Evolutionary conservation across 192 early-diverging fungal genomes (phyloP).

Genomic region (Dissophora ornata): DNA sequence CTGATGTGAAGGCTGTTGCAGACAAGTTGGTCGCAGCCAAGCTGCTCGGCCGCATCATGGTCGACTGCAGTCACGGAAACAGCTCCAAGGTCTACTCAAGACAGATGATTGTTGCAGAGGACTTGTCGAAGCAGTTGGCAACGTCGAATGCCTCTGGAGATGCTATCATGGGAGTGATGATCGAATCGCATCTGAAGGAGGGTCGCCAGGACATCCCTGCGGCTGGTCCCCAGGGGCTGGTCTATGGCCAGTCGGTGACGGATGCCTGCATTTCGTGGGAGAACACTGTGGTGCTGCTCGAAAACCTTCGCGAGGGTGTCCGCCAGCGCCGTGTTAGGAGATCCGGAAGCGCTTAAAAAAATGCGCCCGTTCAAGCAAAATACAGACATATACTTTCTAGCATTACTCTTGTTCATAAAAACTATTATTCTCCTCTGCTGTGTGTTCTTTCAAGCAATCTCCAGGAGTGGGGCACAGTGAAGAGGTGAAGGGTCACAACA

Average conservation of each 20-base stretch:
- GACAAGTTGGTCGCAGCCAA: constrained; percentile 70
- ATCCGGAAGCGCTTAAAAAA: constrained; percentile 30
- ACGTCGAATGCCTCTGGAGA: constrained; percentile 71
- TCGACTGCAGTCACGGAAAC: constrained; percentile 98
- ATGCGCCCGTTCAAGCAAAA: background rate
- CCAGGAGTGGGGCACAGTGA: no score
- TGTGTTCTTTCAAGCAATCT: no score
- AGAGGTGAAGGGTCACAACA: constrained; percentile 42
- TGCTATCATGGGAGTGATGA: constrained; percentile 94
- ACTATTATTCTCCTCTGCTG: no score
- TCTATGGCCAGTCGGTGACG: constrained; percentile 91
- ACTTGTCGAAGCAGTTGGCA: constrained; percentile 66
- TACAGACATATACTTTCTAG: no score
- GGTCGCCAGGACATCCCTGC: constrained; percentile 83
- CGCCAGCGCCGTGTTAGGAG: constrained; percentile 66
- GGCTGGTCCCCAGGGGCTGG: constrained; percentile 77
- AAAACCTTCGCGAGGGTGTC: constrained; percentile 79
- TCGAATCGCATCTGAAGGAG: constrained; percentile 92
- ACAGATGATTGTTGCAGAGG: constrained; percentile 84
- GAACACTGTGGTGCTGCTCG: constrained; percentile 82
- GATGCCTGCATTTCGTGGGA: constrained; percentile 96
- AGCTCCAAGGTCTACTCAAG: constrained; percentile 85
- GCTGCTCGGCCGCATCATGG: constrained; percentile 78
- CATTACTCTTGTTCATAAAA: background rate
- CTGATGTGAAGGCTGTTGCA: constrained; percentile 69